Conservation (phyloP, 139 green algal genomes). For the Astrephomene gubernaculifera region DNA sequence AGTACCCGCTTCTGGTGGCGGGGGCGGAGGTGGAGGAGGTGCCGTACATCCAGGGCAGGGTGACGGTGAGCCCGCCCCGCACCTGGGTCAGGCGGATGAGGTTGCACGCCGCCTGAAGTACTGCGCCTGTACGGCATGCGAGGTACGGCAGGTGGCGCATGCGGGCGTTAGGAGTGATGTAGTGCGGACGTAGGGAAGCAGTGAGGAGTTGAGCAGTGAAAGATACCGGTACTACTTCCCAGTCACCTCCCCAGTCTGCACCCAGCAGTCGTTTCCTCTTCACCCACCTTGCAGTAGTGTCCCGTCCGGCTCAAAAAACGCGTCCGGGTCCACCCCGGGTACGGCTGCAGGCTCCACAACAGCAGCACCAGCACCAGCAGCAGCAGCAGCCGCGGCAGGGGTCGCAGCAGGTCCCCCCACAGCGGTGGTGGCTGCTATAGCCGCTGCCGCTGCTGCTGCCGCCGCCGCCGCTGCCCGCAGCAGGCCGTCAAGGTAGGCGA, state of each 20-base stretch:
- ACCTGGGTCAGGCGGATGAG: neutral
- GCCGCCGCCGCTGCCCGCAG: neutral
- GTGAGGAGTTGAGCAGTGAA: no score
- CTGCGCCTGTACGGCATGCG: neutral
- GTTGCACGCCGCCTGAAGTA: neutral
- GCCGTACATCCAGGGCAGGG: neutral
- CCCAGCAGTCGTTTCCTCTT: no score
- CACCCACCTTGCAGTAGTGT: neutral
- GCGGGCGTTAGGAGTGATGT: no score
- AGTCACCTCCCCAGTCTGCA: no score
- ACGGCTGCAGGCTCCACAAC: neutral
- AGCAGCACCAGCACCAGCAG: neutral
- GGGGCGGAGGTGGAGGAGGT: neutral
- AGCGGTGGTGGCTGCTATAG: neutral
- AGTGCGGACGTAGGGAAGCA: no score
- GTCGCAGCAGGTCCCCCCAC: neutral
- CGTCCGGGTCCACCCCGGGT: neutral
- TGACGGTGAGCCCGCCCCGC: neutral
- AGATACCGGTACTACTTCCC: no score
- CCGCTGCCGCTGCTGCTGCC: neutral
- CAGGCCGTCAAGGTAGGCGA: neutral
- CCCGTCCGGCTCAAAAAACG: slow-evolving; percentile 1
- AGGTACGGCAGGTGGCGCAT: no score
- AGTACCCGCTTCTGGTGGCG: no score
- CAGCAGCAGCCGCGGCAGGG: neutral